Base-by-base conservation (phyloP, 2,329 filamentous ascomycete species). In the Exophiala sp. region DNA sequence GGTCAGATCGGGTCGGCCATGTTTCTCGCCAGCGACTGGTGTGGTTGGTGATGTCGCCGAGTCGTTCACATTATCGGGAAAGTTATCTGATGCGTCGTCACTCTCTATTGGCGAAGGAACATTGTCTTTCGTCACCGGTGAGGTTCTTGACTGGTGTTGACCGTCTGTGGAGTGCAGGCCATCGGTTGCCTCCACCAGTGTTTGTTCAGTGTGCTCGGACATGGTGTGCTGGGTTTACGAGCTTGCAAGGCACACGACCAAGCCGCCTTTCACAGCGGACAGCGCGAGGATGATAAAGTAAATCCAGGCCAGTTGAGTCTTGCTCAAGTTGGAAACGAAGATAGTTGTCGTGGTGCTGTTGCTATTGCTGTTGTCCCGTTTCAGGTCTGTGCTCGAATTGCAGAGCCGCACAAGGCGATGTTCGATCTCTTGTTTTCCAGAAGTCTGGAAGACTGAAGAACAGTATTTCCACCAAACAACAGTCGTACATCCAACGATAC, bases 1-100 rank as follows among this genome's bases (percentile, higher is more conserved):
- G 2, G 40, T 27, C 13, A 60, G 48, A 7, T 55, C 35, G 14
- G 56, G 41, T 8, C 47, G 40, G 5, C 4, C 7, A 11, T 27
- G 21, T 22, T 32, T 37, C 24, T 53, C 49, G 37, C 19, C 18
- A 2, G 30, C 27, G 2, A 18, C 9, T 16, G 41, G 30, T 21
- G 23, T 35, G 2, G 35, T 23, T 9, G 24, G 27, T 7, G 41
- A 24, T 6, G n/a, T 18, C 7, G 48, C 6, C 11, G 30, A 14
- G 43, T n/a, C 11, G 8, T 29, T 41, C 13, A 42, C 51, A 5
- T 47, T 23, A 18, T 50, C 46, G 32, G 24, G 32, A 2, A 44
- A 29, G 14, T 54, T 47, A 11, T 54, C 51, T 29, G 51, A 50
- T 10, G 34, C 34, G 8, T 27, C 23, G 27, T 29, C 30, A 10